Evolutionary conservation across 495 filamentous ascomycete species (phyloP).

Genomic region (Penicillium subrubescens): DNA sequence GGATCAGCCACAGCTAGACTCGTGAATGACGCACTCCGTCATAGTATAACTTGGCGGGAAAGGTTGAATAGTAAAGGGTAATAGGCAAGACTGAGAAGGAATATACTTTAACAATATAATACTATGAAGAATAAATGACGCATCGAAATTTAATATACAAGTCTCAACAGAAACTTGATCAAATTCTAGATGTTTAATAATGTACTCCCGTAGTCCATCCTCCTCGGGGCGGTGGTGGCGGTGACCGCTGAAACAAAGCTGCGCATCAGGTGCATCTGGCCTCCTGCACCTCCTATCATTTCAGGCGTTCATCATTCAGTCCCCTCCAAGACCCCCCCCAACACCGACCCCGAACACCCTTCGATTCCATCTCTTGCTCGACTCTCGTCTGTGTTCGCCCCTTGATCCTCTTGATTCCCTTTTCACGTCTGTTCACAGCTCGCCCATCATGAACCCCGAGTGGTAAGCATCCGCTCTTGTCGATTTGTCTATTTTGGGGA

Average conservation of each 20-base stretch:
- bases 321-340: slow-evolving; percentile 20
- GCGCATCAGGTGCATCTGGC: slow-evolving; percentile 35
- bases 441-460: slow-evolving; percentile 82
- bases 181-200: background rate
- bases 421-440: background rate
- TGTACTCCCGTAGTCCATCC: too few relatives aligned
- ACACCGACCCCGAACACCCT: slow-evolving; percentile 7
- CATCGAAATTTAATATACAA: background rate
- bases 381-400: slow-evolving; percentile 18
- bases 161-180: background rate
- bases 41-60: background rate
- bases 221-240: slow-evolving; percentile 7
- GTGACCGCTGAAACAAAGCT: slow-evolving; percentile 35
- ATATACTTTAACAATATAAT: background rate
- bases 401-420: background rate
- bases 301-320: slow-evolving; percentile 34
- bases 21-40: slow-evolving; percentile 2
- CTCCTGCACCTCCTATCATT: slow-evolving; percentile 42
- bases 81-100: background rate
- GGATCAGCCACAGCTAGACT: slow-evolving; percentile 6
- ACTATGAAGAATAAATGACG: background rate
- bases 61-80: background rate
- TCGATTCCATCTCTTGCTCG: slow-evolving; percentile 15
- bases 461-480: slow-evolving; percentile 61
- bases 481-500: slow-evolving; percentile 4